These are phyloP conservation scores for Candida bentonensis DNA, from an alignment of 805 yeast genomes.

Conservation along the genomic window DNA sequence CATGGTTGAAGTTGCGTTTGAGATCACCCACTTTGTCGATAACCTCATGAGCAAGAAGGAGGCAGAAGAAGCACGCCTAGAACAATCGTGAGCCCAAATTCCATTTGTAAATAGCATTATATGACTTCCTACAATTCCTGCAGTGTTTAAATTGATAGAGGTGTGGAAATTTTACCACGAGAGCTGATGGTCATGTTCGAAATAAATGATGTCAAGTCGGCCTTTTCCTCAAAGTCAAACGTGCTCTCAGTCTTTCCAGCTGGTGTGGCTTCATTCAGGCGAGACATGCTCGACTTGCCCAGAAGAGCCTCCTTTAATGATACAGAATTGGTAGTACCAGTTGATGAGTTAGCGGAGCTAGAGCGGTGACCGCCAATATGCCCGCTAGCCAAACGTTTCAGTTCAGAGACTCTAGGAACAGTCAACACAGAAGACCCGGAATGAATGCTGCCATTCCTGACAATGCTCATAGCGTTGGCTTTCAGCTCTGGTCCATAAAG, in stretches of 20 bases:
- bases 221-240: background rate
- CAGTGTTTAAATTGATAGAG: too few relatives aligned
- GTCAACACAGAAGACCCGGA: background rate
- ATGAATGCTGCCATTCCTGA: background rate
- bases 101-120: background rate
- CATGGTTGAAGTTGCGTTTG: conserved; percentile 75
- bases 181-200: background rate
- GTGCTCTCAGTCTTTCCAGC: background rate
- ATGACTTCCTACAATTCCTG: background rate
- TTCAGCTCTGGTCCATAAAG: background rate
- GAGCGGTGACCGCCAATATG: too few relatives aligned
- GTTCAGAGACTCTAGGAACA: background rate
- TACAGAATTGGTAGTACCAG: too few relatives aligned
- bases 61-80: too few relatives aligned
- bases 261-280: too few relatives aligned
- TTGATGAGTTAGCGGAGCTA: too few relatives aligned
- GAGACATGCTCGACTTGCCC: too few relatives aligned
- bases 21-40: conserved; percentile 60
- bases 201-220: background rate
- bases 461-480: background rate
- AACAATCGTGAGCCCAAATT: too few relatives aligned
- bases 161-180: background rate
- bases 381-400: background rate
- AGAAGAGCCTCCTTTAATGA: too few relatives aligned
- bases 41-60: conserved; percentile 5